Evolutionary conservation across 2,329 filamentous ascomycete genomes (phyloP).

Genomic region (Xylariaceae sp.): DNA sequence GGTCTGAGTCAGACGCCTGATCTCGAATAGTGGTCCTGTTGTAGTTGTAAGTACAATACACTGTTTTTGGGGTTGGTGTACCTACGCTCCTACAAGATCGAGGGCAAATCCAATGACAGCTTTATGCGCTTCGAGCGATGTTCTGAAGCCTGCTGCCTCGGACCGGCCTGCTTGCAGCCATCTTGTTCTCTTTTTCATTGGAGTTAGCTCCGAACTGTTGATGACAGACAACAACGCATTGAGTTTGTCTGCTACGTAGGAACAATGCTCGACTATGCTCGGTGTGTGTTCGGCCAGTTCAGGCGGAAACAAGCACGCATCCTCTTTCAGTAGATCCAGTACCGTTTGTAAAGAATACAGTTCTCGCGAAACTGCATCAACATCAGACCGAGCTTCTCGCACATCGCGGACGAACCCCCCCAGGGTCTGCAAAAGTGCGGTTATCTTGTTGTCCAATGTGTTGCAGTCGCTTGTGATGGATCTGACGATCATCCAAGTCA

Average conservation of each 20-base stretch:
- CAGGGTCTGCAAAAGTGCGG: constrained; percentile 31
- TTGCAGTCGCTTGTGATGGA: constrained; percentile 37
- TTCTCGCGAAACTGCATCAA: constrained; percentile 38
- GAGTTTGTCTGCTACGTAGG: constrained; percentile 34
- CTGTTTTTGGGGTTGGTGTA: constrained; percentile 7
- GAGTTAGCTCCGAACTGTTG: constrained; percentile 28
- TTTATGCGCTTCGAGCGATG: constrained; percentile 37
- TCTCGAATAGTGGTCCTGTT: constrained; percentile 26
- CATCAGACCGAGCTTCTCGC: constrained; percentile 37
- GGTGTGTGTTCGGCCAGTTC: constrained; percentile 35
- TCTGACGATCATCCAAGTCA: constrained; percentile 29
- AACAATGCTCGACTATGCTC: constrained; percentile 34
- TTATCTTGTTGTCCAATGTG: constrained; percentile 33
- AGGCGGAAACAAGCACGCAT: constrained; percentile 34
- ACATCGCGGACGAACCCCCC: constrained; percentile 38
- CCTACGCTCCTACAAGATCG: constrained; percentile 39
- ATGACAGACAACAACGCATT: constrained; percentile 32
- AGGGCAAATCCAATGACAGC: constrained; percentile 36
- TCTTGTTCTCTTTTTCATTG: constrained; percentile 34
- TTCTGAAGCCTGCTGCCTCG: constrained; percentile 31
- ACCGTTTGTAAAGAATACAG: constrained; percentile 39
- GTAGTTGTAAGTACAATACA: constrained; percentile 15
- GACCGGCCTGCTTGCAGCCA: constrained; percentile 34
- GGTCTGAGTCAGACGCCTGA: constrained; percentile 17
- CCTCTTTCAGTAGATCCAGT: constrained; percentile 37